phyloP scores from a whole-genome alignment of 2,329 filamentous ascomycete species.

The Ilyonectria robusta region DNA sequence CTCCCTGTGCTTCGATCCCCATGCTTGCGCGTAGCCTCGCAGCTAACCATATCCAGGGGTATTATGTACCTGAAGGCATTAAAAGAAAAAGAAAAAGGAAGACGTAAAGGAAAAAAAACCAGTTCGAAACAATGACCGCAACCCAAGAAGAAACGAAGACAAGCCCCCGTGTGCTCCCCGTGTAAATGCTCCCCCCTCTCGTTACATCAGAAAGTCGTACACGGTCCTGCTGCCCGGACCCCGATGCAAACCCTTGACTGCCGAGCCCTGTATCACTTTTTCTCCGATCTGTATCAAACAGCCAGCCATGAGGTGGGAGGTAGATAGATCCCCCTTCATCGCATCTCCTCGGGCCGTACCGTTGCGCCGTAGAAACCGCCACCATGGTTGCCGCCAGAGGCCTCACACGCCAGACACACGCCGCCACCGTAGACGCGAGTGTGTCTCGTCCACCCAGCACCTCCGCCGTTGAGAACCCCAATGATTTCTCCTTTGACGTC shows the following conservation, averaged over 20 bases:
- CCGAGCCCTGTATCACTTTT: conserved; percentile 7
- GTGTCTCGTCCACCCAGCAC: conserved; percentile 69
- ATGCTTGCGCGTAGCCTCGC: conserved; percentile 22
- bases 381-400: conserved; percentile 59
- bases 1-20: conserved; percentile 25
- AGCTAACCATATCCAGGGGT: conserved; percentile 34
- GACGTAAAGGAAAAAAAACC: conserved; percentile 24
- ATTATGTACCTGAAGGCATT: conserved; percentile 37
- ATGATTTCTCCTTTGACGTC: conserved; percentile 66
- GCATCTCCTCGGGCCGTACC: conserved; percentile 67
- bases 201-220: conserved; percentile 26
- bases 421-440: conserved; percentile 73
- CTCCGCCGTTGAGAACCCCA: conserved; percentile 62
- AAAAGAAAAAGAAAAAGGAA: conserved; percentile 3
- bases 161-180: conserved; percentile 35
- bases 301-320: not conserved
- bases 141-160: conserved; percentile 22
- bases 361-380: conserved; percentile 69
- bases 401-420: conserved; percentile 69
- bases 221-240: conserved; percentile 7
- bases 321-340: conserved; percentile 47
- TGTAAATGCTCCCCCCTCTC: conserved; percentile 27
- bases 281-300: not conserved
- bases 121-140: conserved; percentile 15
- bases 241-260: conserved; percentile 18